Percentiles rank a stretch among this genome's conserved stretches.
Conservation (phyloP, 2,329 filamentous ascomycete genomes). For the Geosmithia putterillii region DNA sequence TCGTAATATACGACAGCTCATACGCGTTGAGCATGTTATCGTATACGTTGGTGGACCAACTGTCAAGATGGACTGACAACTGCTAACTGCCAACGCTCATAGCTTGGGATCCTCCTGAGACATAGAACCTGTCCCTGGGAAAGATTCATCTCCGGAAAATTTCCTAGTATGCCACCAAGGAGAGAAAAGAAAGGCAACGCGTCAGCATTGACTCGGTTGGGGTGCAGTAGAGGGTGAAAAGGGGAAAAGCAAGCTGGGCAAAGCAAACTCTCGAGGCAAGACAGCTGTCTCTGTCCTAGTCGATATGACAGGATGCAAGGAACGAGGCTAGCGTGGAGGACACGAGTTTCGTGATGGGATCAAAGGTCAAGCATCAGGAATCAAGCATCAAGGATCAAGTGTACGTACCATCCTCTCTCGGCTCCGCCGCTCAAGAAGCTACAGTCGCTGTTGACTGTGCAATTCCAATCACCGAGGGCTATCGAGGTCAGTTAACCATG, state of each 20-base stretch:
- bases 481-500: too few species aligned
- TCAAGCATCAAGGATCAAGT: constrained; percentile 4
- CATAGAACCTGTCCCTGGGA: constrained; percentile 26
- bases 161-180: too few species aligned
- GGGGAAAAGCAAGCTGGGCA: not conserved
- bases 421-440: constrained; percentile 67
- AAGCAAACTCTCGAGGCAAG: not conserved
- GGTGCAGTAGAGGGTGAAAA: too few species aligned
- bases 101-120: constrained; percentile 19
- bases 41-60: not conserved
- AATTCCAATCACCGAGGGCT: constrained; percentile 62
- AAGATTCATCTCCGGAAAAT: constrained; percentile 47
- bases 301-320: not conserved
- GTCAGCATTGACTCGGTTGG: too few species aligned
- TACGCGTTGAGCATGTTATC: too few species aligned
- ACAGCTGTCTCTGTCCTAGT: not conserved
- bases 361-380: constrained; percentile 2
- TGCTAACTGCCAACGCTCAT: constrained; percentile 5
- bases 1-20: too few species aligned
- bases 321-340: not conserved
- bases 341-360: not conserved
- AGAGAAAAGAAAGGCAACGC: not conserved
- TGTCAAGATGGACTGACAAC: not conserved
- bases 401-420: constrained; percentile 73
- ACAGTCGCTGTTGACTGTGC: constrained; percentile 72